phyloP scores from a whole-genome alignment of 2,329 filamentous ascomycete genomes.

The Trichothecium sympodiale region DNA sequence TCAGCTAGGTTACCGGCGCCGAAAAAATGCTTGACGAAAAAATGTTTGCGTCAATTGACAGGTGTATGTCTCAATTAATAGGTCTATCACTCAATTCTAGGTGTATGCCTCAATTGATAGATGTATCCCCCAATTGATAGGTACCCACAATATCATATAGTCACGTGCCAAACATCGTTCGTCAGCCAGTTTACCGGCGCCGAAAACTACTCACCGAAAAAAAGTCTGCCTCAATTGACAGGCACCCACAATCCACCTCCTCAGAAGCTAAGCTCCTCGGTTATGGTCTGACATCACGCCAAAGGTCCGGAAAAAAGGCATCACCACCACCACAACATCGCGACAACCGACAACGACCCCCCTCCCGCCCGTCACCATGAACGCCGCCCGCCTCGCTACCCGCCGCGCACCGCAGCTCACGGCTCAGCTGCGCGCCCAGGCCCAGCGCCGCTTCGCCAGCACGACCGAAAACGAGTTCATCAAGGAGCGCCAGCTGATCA shows the following conservation, averaged over 20 bases:
- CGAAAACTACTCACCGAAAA: too few species aligned
- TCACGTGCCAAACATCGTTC: too few species aligned
- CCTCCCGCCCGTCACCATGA: conserved; percentile 46
- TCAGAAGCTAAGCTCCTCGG: background rate
- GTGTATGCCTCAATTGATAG: too few species aligned
- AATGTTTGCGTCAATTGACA: too few species aligned
- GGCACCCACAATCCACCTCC: conserved; percentile 6
- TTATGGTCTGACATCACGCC: conserved; percentile 12
- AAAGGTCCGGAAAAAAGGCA: background rate
- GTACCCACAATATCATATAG: too few species aligned
- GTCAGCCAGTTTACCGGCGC: too few species aligned
- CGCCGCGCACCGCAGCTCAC: conserved; percentile 53
- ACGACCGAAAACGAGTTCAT: conserved; percentile 86
- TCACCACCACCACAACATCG: background rate
- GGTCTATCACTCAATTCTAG: too few species aligned
- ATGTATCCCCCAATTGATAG: too few species aligned
- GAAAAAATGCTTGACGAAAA: too few species aligned
- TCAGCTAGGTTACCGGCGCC: too few species aligned
- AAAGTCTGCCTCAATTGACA: conserved; percentile 4
- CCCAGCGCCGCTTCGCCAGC: conserved; percentile 64
- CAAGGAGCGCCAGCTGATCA: conserved; percentile 80
- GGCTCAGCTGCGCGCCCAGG: conserved; percentile 45
- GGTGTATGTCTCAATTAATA: too few species aligned
- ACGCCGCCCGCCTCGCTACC: conserved; percentile 49
- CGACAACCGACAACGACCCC: conserved; percentile 10